Evolutionary conservation across 495 filamentous ascomycete species (phyloP).

Genomic region (Penicillium desertorum): DNA sequence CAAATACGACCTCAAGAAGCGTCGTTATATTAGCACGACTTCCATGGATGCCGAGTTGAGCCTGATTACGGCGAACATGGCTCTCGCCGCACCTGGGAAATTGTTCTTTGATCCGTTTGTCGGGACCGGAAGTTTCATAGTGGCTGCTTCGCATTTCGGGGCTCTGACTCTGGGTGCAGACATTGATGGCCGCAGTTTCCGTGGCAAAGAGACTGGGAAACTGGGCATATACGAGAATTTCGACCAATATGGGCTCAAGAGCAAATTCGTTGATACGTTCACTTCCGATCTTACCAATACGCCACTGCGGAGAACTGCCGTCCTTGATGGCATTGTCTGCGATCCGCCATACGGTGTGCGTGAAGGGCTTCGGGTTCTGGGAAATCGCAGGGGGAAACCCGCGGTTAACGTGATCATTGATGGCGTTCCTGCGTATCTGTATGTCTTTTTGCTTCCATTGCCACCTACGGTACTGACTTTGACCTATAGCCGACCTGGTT

Average conservation of each 20-base stretch:
- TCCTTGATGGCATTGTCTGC: slow-evolving; percentile 91
- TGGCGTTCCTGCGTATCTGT: slow-evolving; percentile 70
- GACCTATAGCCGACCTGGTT: slow-evolving; percentile 61
- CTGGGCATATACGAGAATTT: slow-evolving; percentile 72
- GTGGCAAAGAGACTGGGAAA: slow-evolving; percentile 57
- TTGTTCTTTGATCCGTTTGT: slow-evolving; percentile 92
- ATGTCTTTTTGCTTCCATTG: slow-evolving; percentile 25
- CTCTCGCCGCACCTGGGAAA: slow-evolving; percentile 76
- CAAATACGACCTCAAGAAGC: slow-evolving; percentile 87
- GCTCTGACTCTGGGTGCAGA: slow-evolving; percentile 79
- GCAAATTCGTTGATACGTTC: slow-evolving; percentile 69
- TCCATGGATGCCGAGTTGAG: slow-evolving; percentile 95
- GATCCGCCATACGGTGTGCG: slow-evolving; percentile 98
- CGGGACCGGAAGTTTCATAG: slow-evolving; percentile 86
- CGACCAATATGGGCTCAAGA: slow-evolving; percentile 71
- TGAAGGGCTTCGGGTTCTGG: slow-evolving; percentile 86
- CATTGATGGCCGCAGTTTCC: slow-evolving; percentile 85
- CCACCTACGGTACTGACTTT: slow-evolving; percentile 12
- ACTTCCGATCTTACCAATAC: slow-evolving; percentile 87
- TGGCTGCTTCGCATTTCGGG: slow-evolving; percentile 87
- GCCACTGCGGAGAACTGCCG: slow-evolving; percentile 58
- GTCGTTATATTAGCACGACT: slow-evolving; percentile 89
- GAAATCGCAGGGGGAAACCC: slow-evolving; percentile 64
- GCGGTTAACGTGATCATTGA: slow-evolving; percentile 64
- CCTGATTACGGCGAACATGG: slow-evolving; percentile 88